Evolutionary conservation across 2,329 filamentous ascomycete species (phyloP).

Genomic region (Fusarium armeniacum): DNA sequence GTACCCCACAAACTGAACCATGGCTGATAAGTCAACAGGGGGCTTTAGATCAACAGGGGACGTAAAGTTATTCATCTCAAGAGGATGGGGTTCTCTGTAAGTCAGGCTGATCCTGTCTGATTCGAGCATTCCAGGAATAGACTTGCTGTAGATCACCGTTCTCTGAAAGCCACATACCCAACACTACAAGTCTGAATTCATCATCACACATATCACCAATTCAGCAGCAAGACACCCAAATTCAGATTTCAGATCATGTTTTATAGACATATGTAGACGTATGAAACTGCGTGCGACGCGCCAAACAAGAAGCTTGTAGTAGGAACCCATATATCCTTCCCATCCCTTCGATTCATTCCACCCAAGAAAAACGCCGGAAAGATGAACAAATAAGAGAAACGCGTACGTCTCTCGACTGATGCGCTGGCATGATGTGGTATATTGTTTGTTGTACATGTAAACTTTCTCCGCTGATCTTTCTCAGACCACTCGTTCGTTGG

Average conservation of each 20-base stretch:
- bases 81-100: not conserved
- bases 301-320: constrained; percentile 43
- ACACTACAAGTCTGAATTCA: not conserved
- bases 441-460: constrained; percentile 41
- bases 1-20: constrained; percentile 38
- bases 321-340: constrained; percentile 39
- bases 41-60: constrained; percentile 19
- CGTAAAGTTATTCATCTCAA: not conserved
- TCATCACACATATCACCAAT: not conserved
- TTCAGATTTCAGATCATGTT: constrained; percentile 27
- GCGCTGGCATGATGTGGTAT: constrained; percentile 31
- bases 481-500: constrained; percentile 80
- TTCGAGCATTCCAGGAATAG: not conserved
- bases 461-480: constrained; percentile 2
- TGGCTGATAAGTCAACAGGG: constrained; percentile 10
- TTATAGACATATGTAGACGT: constrained; percentile 36
- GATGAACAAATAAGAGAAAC: constrained; percentile 29
- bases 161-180: not conserved
- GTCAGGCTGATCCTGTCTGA: not conserved
- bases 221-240: not conserved
- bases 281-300: constrained; percentile 46
- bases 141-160: not conserved
- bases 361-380: constrained; percentile 41
- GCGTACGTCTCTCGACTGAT: constrained; percentile 36
- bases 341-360: constrained; percentile 17